These are phyloP conservation scores for Cryptococcus neoformans DNA, from an alignment of 1,284 basidiomycete genomes.

Conservation along the genomic window DNA sequence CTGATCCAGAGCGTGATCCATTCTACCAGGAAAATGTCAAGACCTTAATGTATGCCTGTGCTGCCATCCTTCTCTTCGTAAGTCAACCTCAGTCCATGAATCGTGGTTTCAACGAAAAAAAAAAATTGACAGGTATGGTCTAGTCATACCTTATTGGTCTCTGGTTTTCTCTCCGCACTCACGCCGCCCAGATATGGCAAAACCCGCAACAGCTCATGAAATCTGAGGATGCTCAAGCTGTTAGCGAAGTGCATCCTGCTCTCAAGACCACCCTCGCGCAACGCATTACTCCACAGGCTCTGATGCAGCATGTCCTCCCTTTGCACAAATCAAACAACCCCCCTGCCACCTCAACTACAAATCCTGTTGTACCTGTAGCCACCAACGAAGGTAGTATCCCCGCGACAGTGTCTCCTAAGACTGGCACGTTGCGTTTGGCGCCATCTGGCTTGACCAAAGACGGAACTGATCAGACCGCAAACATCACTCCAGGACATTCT, in stretches of 20 bases:
- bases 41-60: conserved; percentile 91
- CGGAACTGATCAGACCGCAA: neutral
- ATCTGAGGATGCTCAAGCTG: conserved; percentile 56
- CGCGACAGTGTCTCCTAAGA: neutral
- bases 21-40: conserved; percentile 98
- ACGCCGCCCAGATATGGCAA: conserved; percentile 99
- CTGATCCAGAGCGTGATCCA: conserved; percentile 86
- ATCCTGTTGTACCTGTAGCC: conserved; percentile 1
- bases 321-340: conserved; percentile 30
- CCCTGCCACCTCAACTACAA: conserved; percentile 4
- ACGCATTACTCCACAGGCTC: conserved; percentile 56
- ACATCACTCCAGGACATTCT: neutral
- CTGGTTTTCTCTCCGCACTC: conserved; percentile 98
- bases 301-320: conserved; percentile 46
- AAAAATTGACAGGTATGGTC: conserved; percentile 7
- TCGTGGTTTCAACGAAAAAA: neutral
- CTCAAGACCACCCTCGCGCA: conserved; percentile 73
- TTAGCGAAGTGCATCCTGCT: conserved; percentile 43
- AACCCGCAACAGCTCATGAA: conserved; percentile 86
- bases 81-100: conserved; percentile 44
- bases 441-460: neutral
- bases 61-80: conserved; percentile 81
- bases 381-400: neutral
- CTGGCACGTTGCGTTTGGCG: neutral
- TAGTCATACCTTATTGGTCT: conserved; percentile 96